Conservation (phyloP, 805 yeast species). For the Hanseniaspora lindneri region DNA sequence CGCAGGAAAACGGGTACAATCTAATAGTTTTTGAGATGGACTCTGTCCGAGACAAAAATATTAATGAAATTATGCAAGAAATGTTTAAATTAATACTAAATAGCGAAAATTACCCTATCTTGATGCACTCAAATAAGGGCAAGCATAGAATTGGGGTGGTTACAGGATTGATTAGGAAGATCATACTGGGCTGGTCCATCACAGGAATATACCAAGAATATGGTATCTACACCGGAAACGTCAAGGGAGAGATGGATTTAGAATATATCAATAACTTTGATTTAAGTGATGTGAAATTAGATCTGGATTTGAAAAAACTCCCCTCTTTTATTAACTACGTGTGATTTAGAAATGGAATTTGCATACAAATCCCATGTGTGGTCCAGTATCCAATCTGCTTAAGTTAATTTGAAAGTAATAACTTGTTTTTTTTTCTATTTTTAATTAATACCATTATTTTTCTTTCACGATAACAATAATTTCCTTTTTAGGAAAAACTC, state of each 20-base stretch:
- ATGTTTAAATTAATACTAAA: constrained; percentile 49
- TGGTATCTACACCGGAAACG: constrained; percentile 78
- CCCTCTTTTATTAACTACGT: constrained; percentile 9
- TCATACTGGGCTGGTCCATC: constrained; percentile 84
- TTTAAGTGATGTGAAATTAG: constrained; percentile 9
- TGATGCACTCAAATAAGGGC: constrained; percentile 93
- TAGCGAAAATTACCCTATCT: constrained; percentile 67
- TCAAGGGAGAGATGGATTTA: constrained; percentile 78
- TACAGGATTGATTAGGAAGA: constrained; percentile 79
- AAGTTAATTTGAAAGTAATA: no score
- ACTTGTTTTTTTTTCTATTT: no score
- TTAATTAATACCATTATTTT: no score
- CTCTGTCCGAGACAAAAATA: constrained; percentile 64
- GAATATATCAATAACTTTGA: constrained; percentile 57
- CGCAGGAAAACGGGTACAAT: constrained; percentile 39
- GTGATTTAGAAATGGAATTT: background rate
- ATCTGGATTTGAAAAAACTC: constrained; percentile 7
- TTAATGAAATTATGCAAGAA: constrained; percentile 42
- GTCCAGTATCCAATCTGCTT: no score
- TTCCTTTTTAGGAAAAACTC: background rate
- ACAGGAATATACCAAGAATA: constrained; percentile 91
- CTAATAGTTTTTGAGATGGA: constrained; percentile 54
- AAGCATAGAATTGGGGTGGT: constrained; percentile 89
- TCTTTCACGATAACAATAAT: no score
- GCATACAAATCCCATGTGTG: no score